A percentile compares a stretch with the other conserved stretches of the same genome.
phyloP scores from a whole-genome alignment of 1,139 yeast genomes.

The Kodamaea suecica region DNA sequence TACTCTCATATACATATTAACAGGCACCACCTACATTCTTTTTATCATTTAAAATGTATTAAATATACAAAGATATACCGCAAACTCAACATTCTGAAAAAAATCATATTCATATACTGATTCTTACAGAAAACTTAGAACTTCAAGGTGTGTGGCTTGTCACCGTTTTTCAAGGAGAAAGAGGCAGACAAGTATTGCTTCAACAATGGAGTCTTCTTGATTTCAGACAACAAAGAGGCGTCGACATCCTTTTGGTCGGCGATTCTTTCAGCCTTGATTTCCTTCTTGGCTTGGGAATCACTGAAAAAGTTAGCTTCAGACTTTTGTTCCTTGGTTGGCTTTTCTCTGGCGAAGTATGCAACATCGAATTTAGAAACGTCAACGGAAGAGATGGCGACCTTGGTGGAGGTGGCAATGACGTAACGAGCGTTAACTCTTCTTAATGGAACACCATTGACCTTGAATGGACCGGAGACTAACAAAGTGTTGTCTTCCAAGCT shows the following conservation, averaged over 20 bases:
- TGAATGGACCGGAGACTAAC: constrained; percentile 99
- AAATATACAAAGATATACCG: constrained; percentile 33
- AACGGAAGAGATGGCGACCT: constrained; percentile 74
- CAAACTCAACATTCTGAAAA: constrained; percentile 8
- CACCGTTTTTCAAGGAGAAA: constrained; percentile 97
- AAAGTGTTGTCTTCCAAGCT: constrained; percentile 98
- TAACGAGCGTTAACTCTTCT: constrained; percentile 99
- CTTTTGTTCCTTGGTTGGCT: constrained; percentile 71
- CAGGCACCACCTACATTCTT: too few species aligned
- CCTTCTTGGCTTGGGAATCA: constrained; percentile 84
- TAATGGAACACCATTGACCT: constrained; percentile 99
- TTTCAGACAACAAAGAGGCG: constrained; percentile 88
- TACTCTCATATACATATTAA: too few species aligned
- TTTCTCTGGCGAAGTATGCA: constrained; percentile 97
- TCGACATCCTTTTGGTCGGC: constrained; percentile 98
- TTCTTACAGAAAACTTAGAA: constrained; percentile 50
- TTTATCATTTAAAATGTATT: constrained; percentile 24
- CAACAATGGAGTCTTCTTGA: constrained; percentile 97
- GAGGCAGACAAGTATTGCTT: constrained; percentile 96
- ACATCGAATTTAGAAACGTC: constrained; percentile 91
- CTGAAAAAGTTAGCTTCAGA: constrained; percentile 95
- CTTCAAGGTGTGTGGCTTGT: constrained; percentile 98
- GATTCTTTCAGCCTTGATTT: constrained; percentile 90
- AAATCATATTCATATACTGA: constrained; percentile 6
- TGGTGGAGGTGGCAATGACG: constrained; percentile 98